These are phyloP conservation scores for Porogramme epimiltina DNA, from an alignment of 1,284 basidiomycete species.

Conservation along the genomic window DNA sequence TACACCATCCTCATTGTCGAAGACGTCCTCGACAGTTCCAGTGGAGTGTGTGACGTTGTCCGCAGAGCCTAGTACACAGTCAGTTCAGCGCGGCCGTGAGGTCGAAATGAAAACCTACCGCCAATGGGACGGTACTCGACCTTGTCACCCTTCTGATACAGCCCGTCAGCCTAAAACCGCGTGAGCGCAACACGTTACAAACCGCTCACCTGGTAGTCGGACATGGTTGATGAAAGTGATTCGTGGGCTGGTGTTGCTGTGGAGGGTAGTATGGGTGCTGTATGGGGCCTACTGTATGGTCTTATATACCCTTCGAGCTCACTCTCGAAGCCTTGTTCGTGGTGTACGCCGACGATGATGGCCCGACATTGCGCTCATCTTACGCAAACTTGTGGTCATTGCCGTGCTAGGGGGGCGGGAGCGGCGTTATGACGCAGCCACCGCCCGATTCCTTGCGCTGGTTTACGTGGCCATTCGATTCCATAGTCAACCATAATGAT, in stretches of 20 bases:
- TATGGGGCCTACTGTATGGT: no score
- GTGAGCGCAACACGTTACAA: no score
- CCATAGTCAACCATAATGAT: no score
- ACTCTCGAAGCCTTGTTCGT: no score
- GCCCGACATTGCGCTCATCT: no score
- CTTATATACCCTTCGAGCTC: neutral
- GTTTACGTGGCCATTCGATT: no score
- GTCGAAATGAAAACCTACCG: constrained; percentile 12
- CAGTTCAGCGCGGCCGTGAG: neutral
- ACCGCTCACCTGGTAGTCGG: constrained; percentile 17
- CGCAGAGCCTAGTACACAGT: constrained; percentile 24
- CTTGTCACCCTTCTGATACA: constrained; percentile 39
- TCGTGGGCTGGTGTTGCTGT: neutral
- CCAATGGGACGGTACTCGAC: constrained; percentile 48
- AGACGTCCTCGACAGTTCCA: constrained; percentile 38
- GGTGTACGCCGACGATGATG: no score
- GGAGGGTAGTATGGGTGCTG: neutral
- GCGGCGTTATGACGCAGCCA: constrained; percentile 8
- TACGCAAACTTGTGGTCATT: no score
- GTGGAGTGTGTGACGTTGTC: constrained; percentile 42
- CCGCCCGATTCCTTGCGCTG: neutral
- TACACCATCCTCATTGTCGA: constrained; percentile 32
- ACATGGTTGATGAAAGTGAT: neutral
- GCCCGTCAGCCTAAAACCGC: neutral
- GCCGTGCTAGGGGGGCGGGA: neutral